Percentiles rank a stretch among this genome's conserved stretches.
Conservation (phyloP, 208 protist genomes). For the Naegleria fowleri region DNA sequence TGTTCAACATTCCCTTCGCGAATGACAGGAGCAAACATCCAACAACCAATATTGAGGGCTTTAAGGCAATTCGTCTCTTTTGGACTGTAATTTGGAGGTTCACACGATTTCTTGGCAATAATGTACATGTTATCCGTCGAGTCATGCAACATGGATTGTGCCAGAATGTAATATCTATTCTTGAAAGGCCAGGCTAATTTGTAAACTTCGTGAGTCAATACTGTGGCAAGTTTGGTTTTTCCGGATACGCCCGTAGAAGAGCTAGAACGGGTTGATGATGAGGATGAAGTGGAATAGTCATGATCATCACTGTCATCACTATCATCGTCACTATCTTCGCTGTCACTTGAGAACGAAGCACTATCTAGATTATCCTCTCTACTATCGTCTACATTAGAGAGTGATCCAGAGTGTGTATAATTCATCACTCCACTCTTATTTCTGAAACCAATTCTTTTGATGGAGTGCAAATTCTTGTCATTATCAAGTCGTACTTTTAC, state of each 20-base stretch:
- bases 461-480: neutral
- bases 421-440: neutral
- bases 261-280: neutral
- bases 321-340: neutral
- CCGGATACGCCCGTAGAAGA: neutral
- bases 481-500: neutral
- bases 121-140: neutral
- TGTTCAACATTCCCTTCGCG: neutral
- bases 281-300: neutral
- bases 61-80: neutral
- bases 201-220: neutral
- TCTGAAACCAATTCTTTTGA: neutral
- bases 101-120: neutral
- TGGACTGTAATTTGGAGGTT: neutral
- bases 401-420: neutral
- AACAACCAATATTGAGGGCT: neutral
- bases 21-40: neutral
- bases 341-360: neutral
- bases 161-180: neutral
- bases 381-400: no score
- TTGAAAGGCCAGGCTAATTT: neutral
- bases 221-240: neutral
- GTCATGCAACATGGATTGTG: neutral
- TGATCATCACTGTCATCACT: neutral
- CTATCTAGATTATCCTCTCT: no score